Percentiles rank a stretch among this genome's conserved stretches.
phyloP scores from a whole-genome alignment of 2,329 filamentous ascomycete species.

The Calonectria fujianensis region DNA sequence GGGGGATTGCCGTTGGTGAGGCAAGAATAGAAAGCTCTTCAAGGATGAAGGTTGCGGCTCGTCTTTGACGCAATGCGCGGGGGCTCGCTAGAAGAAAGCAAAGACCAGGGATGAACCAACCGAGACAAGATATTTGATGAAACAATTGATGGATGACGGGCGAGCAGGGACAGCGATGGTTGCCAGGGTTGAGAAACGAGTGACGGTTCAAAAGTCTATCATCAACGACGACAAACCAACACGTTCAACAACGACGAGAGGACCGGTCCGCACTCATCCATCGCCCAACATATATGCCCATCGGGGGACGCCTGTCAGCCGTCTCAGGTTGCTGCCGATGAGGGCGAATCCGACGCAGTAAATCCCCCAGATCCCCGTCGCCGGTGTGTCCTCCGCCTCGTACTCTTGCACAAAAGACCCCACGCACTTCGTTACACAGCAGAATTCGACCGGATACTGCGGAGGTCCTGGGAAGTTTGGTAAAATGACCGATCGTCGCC shows the following conservation, averaged over 20 bases:
- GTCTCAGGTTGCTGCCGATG: conserved; percentile 53
- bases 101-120: conserved; percentile 20
- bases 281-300: conserved; percentile 50
- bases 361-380: conserved; percentile 40
- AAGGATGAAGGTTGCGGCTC: conserved; percentile 26
- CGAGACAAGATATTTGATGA: conserved; percentile 12
- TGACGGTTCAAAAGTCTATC: conserved; percentile 41
- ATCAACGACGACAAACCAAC: conserved; percentile 32
- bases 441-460: conserved; percentile 21
- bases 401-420: conserved; percentile 49
- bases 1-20: conserved; percentile 28
- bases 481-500: conserved; percentile 22
- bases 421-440: conserved; percentile 46
- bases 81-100: conserved; percentile 13
- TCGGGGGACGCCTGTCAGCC: conserved; percentile 41
- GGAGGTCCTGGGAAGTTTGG: conserved; percentile 15
- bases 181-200: conserved; percentile 20
- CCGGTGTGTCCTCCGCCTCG: conserved; percentile 39
- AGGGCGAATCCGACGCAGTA: conserved; percentile 49
- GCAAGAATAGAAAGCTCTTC: conserved; percentile 33
- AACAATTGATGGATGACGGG: conserved; percentile 24
- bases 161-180: conserved; percentile 23
- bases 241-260: conserved; percentile 40
- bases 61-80: conserved; percentile 22
- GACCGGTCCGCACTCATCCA: conserved; percentile 52